Evolutionary conservation across 768 basidiomycete genomes (phyloP).

Genomic region (Suillus bovinus): DNA sequence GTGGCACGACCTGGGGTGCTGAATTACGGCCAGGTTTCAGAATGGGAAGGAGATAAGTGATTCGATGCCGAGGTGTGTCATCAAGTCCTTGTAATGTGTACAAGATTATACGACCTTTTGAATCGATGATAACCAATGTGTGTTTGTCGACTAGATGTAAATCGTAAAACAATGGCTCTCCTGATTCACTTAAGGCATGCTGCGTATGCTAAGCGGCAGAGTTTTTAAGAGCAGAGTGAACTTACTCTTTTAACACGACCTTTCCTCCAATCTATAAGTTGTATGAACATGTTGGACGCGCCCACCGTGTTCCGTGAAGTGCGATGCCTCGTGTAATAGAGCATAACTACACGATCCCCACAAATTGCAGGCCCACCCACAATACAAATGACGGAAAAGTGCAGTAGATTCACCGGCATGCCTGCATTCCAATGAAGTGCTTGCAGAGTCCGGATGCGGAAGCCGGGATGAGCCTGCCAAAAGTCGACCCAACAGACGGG

Average conservation of each 20-base stretch:
- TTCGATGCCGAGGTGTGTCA: not conserved
- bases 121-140: not conserved
- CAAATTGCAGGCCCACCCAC: not conserved
- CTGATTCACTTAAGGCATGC: not conserved
- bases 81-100: not conserved
- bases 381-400: not conserved
- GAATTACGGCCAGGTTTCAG: not conserved
- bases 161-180: not conserved
- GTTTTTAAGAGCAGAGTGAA: not conserved
- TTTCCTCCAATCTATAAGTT: conserved; percentile 1
- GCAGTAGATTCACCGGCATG: not conserved
- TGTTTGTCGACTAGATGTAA: not conserved
- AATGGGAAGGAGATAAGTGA: not conserved
- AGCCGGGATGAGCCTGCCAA: not conserved
- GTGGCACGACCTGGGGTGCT: not conserved
- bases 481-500: not conserved
- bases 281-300: not conserved
- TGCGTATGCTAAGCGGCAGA: not conserved
- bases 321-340: not conserved
- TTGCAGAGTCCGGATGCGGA: not conserved
- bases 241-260: not conserved
- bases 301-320: not conserved
- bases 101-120: not conserved
- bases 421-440: not conserved
- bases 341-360: not conserved